Percentiles rank a stretch among this genome's conserved stretches.
phyloP scores from a whole-genome alignment of 2,329 filamentous ascomycete genomes.

The Phaeosphaeriaceae sp. region DNA sequence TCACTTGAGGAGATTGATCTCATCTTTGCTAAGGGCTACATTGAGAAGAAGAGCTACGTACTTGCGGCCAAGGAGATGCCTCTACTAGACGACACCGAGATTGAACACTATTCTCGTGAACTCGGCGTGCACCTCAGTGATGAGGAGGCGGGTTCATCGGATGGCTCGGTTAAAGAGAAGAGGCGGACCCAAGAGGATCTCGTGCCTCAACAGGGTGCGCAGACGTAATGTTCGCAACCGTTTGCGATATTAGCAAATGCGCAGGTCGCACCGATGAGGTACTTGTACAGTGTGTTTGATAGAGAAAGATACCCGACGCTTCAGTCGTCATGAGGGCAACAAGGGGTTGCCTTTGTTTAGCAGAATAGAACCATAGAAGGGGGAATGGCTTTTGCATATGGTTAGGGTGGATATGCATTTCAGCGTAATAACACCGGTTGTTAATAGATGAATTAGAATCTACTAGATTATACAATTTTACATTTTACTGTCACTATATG shows the following conservation, averaged over 20 bases:
- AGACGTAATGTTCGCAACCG: constrained; percentile 10
- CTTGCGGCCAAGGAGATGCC: constrained; percentile 46
- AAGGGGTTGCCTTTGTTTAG: constrained; percentile 10
- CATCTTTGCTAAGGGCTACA: constrained; percentile 52
- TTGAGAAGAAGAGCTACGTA: constrained; percentile 47
- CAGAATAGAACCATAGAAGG: background rate
- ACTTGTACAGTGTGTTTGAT: constrained; percentile 15
- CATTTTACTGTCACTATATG: background rate
- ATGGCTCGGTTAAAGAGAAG: constrained; percentile 32
- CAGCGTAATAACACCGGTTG: constrained; percentile 1
- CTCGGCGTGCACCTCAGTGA: constrained; percentile 42
- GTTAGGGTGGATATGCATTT: constrained; percentile 3
- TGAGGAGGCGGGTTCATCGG: constrained; percentile 39
- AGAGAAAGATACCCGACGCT: constrained; percentile 36
- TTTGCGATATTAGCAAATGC: constrained; percentile 4
- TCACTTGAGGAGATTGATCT: constrained; percentile 60
- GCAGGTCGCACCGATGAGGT: constrained; percentile 23
- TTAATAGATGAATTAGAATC: no score
- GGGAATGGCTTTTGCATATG: background rate
- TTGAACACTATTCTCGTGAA: constrained; percentile 41
- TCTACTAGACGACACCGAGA: constrained; percentile 40
- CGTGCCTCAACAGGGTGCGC: constrained; percentile 22
- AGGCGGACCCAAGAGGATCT: constrained; percentile 26
- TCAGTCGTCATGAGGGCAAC: constrained; percentile 22
- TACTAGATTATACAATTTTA: constrained; percentile 12